Evolutionary conservation across 768 basidiomycete species (phyloP).

Genomic region (Solioccasus polychromus): DNA sequence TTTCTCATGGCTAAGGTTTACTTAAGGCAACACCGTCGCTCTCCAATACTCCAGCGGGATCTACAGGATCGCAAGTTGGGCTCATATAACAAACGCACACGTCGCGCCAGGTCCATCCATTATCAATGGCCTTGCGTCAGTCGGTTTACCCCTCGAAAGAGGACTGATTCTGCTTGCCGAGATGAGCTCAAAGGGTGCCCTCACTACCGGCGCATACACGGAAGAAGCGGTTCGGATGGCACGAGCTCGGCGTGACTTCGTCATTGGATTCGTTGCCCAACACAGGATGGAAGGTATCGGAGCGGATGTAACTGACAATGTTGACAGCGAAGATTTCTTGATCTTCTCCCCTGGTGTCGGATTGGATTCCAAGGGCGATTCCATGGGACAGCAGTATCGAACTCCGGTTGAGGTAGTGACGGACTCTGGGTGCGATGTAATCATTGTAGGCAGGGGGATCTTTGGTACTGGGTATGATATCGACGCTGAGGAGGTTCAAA

Average conservation of each 20-base stretch:
- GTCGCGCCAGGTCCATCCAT: constrained; percentile 95
- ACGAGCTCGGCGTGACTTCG: constrained; percentile 74
- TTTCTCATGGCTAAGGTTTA: constrained; percentile 1
- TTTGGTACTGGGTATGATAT: constrained; percentile 61
- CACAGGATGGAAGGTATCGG: constrained; percentile 73
- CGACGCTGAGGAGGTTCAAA: constrained; percentile 38
- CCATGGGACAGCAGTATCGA: constrained; percentile 93
- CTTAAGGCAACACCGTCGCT: constrained; percentile 89
- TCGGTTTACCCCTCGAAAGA: constrained; percentile 78
- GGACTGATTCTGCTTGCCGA: constrained; percentile 91
- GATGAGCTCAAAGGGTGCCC: constrained; percentile 89
- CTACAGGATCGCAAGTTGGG: constrained; percentile 92
- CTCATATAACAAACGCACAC: constrained; percentile 97
- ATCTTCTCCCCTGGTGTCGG: constrained; percentile 93
- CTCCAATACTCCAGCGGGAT: constrained; percentile 92
- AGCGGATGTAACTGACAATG: constrained; percentile 24
- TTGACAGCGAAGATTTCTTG: constrained; percentile 73
- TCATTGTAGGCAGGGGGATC: constrained; percentile 95
- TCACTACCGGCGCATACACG: constrained; percentile 83
- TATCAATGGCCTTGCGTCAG: constrained; percentile 81
- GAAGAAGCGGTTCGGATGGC: constrained; percentile 87
- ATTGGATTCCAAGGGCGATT: constrained; percentile 73
- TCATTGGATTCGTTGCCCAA: constrained; percentile 96
- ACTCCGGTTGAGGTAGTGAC: constrained; percentile 82
- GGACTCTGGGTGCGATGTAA: constrained; percentile 86